Evolutionary conservation across 139 green algal genomes (phyloP), one percentile per base, ranked within the genome.

Genomic region (Micromonas commoda): DNA sequence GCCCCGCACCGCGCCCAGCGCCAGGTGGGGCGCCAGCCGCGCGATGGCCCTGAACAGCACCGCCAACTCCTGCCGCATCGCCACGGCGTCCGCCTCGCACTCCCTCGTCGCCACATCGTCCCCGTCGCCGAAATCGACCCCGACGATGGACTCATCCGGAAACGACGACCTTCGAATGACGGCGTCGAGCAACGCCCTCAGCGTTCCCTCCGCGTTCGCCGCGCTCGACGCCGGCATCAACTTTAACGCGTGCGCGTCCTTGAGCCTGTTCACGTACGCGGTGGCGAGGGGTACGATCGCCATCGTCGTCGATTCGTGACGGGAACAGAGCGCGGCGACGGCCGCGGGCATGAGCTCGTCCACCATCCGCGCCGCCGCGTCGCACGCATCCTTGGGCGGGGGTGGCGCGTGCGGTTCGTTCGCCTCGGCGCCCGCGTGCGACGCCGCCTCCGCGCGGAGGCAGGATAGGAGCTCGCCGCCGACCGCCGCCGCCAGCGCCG

Each of bases 111-210:
- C 21, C 3, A 28, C 20, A 63, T 63, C 33, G 20, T n/a, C n/a
- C 37, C 68, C 68, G 29, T 75, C 38, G 1, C 19, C 37, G 23
- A 38, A 75, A 24, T 60, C 34, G 24, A 61, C 31, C 21, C 37
- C 68, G 29, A 28, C 9, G 9, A 9, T 9, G 9, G 45, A 57
- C 45, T 57, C 37, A 9, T 53, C 33, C 3, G 38, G 38, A 33
- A 61, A 75, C 2, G 68, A 61, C 3, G 37, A 20, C 23, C 38
- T 20, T 13, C 24, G 21, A 20, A 75, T 75, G 37, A 84, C 29
- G 1, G 57, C 73, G 9, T 74, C 57, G 5, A 84, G 53, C 38
- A 84, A n/a, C 39, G 32, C 71, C 9, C 82, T 31, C 33, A 84
- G 28, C 81, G 76, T 84, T 53, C 32, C 53, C 38, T 79, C 24